A percentile compares a stretch with the other conserved stretches of the same genome.
These are phyloP conservation scores for Mucor velutinosus DNA, from an alignment of 371 early-diverging fungal genomes.

Conservation along the genomic window DNA sequence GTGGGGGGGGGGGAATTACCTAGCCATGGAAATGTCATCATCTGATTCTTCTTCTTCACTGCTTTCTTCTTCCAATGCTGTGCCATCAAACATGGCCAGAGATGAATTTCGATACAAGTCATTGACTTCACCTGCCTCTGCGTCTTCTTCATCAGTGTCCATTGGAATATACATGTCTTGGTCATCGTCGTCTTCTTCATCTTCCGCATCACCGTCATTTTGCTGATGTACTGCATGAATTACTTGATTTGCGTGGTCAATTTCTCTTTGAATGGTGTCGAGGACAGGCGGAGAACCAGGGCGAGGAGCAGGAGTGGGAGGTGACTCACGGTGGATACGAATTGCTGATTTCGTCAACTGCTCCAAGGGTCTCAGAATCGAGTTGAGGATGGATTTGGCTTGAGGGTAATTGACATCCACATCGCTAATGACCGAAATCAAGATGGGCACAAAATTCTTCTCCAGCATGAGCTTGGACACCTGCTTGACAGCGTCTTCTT, in stretches of 20 bases:
- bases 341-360: constrained; percentile 70
- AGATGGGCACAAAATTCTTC: constrained; percentile 75
- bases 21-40: constrained; percentile 33
- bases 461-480: constrained; percentile 89
- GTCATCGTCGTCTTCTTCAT: constrained; percentile 4
- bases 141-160: constrained; percentile 35
- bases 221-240: background rate
- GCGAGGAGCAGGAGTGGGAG: background rate
- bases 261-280: background rate
- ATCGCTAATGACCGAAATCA: constrained; percentile 78
- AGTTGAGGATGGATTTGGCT: constrained; percentile 71
- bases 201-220: background rate
- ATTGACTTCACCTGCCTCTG: constrained; percentile 21
- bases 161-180: constrained; percentile 18
- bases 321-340: constrained; percentile 8
- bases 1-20: too few relatives aligned
- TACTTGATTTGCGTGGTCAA: background rate
- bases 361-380: constrained; percentile 86
- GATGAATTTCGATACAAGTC: constrained; percentile 30
- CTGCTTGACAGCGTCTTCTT: constrained; percentile 54
- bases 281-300: too few relatives aligned
- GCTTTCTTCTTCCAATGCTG: constrained; percentile 22
- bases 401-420: constrained; percentile 90
- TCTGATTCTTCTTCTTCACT: constrained; percentile 11
- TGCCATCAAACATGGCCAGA: constrained; percentile 29